Base-by-base conservation (phyloP, 2,329 filamentous ascomycete species). In the Ophiostoma ulmi region DNA sequence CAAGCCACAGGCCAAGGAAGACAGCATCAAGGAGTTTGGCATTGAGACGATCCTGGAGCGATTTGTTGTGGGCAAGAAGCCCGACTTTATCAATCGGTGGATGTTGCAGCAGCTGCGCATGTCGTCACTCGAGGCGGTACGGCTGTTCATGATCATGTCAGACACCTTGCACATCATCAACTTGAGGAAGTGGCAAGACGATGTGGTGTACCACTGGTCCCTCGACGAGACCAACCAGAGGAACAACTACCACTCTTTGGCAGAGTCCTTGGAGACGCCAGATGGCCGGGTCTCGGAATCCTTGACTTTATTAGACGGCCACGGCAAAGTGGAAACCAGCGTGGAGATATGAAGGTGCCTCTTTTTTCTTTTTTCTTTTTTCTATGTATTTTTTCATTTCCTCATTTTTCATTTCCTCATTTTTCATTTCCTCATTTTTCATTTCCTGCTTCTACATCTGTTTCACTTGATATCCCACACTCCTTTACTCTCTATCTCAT, bases 41-140 rank as follows among this genome's bases (percentile, higher is more conserved):
- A 86, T 86, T 69, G 77, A 82, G 63, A 79, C 76, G 6, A 78
- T 85, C 13, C 75, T 85, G 67, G 74, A 73, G 35, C 80, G 81
- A 2, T 74, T 77, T 3, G 75, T 78, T 13, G 74, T 75, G 2
- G 79, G 79, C 2, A 79, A 80, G 73, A 83, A 81, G 73, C 77
- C 76, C 1, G 81, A 85, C 68, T 84, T 80, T 70, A 80, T 87
- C 74, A 83, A 83, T 73, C 79, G 83, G 58, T 87, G 85, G 85
- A 77, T 87, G 2, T 78, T 87, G 14, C 83, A 86, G 67, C 81
- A 82, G 61, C 78, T 87, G 58, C 81, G 83, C 48, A 77, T 79
- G 17, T 84, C 82, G 2, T 78, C 83, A 0, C 75, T 85, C 70
- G 81, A 84, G 72, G 83, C 78, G 1, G 77, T 81, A 70, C 75